Evolutionary conservation across 805 yeast species (phyloP), one percentile per base, ranked within the genome.

Genomic region (Pichia heedii): DNA sequence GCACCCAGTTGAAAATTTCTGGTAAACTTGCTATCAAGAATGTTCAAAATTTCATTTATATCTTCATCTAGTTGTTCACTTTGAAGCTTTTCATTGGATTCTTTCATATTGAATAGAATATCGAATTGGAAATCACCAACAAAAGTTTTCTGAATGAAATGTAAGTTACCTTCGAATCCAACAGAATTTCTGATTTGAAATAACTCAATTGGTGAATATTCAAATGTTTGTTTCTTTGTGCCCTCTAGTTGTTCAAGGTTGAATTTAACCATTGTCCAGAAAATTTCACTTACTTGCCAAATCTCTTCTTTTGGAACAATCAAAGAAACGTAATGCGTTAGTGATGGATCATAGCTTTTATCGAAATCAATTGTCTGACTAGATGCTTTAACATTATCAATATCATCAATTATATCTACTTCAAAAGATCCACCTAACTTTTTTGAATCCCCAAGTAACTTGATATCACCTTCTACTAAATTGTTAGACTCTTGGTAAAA

Each of bases 251-350:
- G 63, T 42, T 71, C 63, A n/a, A 88, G 63, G 8, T 84, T 77
- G 40, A 88, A 93, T 51, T 81, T 80, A 33, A 87, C 52, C 45
- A 88, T 49, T 0, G 86, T 75, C 57, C 77, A 65, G 56, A 79
- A 87, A 5, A 89, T 72, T 42, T 87, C 96, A 45, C 71, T 72
- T 5, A 90, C 93, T 54, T 70, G 71, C 96, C 96, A 88, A 9
- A 74, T 69, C 44, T 78, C 71, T 48, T 74, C 77, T 13, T 24
- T 32, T 0, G 96, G 95, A 4, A 85, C 80, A 19, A 65, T 69
- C 51, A 89, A 65, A 13, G 89, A 78, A 20, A 77, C 48, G 60
- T 86, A 85, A 51, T 81, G 86, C 0, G 84, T 67, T 40, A 65
- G 69, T 0, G 70, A 58, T 3, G 87, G 81, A 60, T 85, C 84